phyloP scores from a whole-genome alignment of 306 rosid genomes.

The Canavalia gladiata region DNA sequence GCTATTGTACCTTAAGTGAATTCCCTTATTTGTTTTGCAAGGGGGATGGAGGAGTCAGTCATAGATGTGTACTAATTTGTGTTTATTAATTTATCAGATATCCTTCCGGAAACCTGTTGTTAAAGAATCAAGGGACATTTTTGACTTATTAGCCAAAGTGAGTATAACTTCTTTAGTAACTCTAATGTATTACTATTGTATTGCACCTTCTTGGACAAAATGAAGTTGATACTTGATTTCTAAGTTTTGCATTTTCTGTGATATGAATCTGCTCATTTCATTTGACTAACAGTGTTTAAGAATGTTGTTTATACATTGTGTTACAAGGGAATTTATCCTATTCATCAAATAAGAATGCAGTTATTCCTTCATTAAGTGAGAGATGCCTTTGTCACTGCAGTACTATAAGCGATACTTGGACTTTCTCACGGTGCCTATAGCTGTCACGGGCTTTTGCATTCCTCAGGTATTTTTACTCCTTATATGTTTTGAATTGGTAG shows the following conservation, averaged over 20 bases:
- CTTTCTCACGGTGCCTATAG: slow-evolving; percentile 68
- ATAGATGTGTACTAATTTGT: slow-evolving; percentile 48
- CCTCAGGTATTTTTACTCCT: slow-evolving; percentile 79
- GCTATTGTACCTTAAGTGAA: slow-evolving; percentile 27
- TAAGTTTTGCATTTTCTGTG: slow-evolving; percentile 26
- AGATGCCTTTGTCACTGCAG: slow-evolving; percentile 66
- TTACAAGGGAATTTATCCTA: background rate
- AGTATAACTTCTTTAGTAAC: slow-evolving; percentile 52
- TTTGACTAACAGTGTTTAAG: slow-evolving; percentile 36
- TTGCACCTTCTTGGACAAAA: slow-evolving; percentile 22
- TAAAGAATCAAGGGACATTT: slow-evolving; percentile 52
- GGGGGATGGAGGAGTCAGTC: slow-evolving; percentile 23
- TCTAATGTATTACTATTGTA: slow-evolving; percentile 18
- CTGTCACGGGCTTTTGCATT: slow-evolving; percentile 60
- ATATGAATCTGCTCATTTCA: slow-evolving; percentile 37
- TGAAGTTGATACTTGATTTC: slow-evolving; percentile 37
- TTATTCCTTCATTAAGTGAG: slow-evolving; percentile 28
- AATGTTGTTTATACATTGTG: slow-evolving; percentile 26
- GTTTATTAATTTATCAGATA: slow-evolving; percentile 59
- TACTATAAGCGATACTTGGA: slow-evolving; percentile 70
- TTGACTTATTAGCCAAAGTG: slow-evolving; percentile 66
- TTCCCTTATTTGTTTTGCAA: slow-evolving; percentile 7
- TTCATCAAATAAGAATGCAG: slow-evolving; percentile 41
- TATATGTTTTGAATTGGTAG: slow-evolving; percentile 29
- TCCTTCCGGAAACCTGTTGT: slow-evolving; percentile 63